A percentile compares a stretch with the other conserved stretches of the same genome.
These are phyloP conservation scores for Neckera pumila DNA, from an alignment of 225 moss, liverwort and hornwort species.

Conservation along the genomic window DNA sequence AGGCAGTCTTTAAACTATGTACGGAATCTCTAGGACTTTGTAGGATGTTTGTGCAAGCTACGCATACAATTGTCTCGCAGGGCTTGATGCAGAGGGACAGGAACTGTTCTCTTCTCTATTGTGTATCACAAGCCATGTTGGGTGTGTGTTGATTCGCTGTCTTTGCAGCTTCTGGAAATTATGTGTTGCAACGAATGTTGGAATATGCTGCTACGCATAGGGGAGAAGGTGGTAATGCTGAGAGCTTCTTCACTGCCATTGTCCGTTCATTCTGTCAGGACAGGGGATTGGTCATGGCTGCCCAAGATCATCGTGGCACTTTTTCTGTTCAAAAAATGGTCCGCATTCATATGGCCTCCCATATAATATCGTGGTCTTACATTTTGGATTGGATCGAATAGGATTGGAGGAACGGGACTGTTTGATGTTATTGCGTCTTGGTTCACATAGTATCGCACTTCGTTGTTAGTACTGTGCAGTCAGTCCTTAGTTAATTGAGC, in stretches of 20 bases:
- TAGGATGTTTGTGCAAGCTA: neutral
- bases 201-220: constrained; percentile 43
- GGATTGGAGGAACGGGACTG: neutral
- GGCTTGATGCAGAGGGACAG: neutral
- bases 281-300: constrained; percentile 30
- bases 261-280: constrained; percentile 39
- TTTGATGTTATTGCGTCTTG: neutral
- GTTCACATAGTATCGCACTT: neutral
- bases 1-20: neutral
- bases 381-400: neutral
- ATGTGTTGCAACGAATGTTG: constrained; percentile 46
- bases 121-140: neutral
- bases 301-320: constrained; percentile 41
- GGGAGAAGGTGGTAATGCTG: constrained; percentile 34
- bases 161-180: constrained; percentile 49
- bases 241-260: constrained; percentile 47
- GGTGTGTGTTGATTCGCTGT: neutral
- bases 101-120: neutral
- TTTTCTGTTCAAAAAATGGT: constrained; percentile 52
- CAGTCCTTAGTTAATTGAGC: neutral
- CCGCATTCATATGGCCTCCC: neutral
- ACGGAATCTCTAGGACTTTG: neutral
- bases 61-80: neutral
- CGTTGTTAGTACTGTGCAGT: neutral
- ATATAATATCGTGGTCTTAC: neutral